phyloP scores from a whole-genome alignment of 345 rosid genomes.

The Lumnitzera racemosa region DNA sequence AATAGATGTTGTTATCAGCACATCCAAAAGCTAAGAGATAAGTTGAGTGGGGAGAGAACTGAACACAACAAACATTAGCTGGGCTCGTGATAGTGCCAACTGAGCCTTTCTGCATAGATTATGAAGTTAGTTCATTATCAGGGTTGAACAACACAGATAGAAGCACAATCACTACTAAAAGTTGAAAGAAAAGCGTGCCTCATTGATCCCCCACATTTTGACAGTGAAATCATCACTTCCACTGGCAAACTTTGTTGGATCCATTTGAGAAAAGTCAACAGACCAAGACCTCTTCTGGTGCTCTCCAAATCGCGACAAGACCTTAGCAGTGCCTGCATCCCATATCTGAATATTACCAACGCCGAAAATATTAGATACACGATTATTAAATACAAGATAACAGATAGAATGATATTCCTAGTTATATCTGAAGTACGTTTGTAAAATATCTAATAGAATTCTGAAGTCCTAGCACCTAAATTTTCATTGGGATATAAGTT shows the following conservation, averaged over 20 bases:
- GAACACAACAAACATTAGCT: constrained; percentile 83
- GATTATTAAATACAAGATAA: not conserved
- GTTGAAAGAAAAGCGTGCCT: constrained; percentile 26
- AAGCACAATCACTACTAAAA: not conserved
- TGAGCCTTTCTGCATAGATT: constrained; percentile 58
- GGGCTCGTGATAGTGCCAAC: constrained; percentile 56
- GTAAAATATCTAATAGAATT: too few species aligned
- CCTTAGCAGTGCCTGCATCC: constrained; percentile 83
- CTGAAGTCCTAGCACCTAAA: too few species aligned
- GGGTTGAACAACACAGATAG: not conserved
- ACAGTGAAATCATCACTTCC: constrained; percentile 90
- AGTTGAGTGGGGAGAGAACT: constrained; percentile 61
- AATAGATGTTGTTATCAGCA: constrained; percentile 69
- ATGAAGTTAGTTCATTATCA: constrained; percentile 2
- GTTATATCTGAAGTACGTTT: too few species aligned
- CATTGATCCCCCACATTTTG: constrained; percentile 83
- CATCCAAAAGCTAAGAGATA: constrained; percentile 78
- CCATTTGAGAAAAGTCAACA: constrained; percentile 77
- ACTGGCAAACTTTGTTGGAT: constrained; percentile 79
- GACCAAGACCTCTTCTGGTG: constrained; percentile 92
- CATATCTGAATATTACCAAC: constrained; percentile 44
- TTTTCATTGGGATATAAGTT: too few species aligned
- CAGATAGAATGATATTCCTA: too few species aligned
- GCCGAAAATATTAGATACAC: not conserved
- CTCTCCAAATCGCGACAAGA: constrained; percentile 53